Evolutionary conservation across 192 early-diverging fungal species (phyloP), one percentile per base, ranked within the genome.

Genomic region (Neocallimastix lanati): DNA sequence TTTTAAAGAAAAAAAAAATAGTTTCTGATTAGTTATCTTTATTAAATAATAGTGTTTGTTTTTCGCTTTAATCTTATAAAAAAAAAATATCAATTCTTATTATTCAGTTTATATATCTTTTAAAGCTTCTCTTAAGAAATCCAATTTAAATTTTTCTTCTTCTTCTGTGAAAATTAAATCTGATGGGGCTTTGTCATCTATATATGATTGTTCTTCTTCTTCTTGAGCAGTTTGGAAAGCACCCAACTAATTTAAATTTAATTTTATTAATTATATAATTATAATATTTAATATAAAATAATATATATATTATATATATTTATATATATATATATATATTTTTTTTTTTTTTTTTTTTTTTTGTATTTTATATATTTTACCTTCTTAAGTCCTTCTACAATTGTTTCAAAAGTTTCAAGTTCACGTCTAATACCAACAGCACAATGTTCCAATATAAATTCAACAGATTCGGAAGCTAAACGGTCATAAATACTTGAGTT

Each of bases 341-440:
- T n/a, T n/a, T n/a, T n/a, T n/a, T n/a, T n/a, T n/a, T n/a, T n/a
- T n/a, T n/a, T n/a, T n/a, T n/a, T n/a, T n/a, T n/a, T n/a, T n/a
- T n/a, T n/a, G n/a, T n/a, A n/a, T n/a, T n/a, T n/a, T n/a, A n/a
- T n/a, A n/a, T n/a, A n/a, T n/a, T n/a, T 50, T 82, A 88, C 85
- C 82, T 88, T 89, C 77, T 88, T 86, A 58, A 89, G 50, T 11
- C 88, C 88, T 81, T 89, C 88, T 15, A 82, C 79, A 37, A 89
- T 82, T 3, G 81, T 82, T 29, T 89, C 88, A 80, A 85, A 86
- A 29, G 80, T 84, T 76, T 89, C 85, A 67, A 89, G 36, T 80
- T 89, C 86, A 7, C 83, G 81, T 50, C 80, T 78, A 28, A 88
- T 86, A 37, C 82, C 83, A 29, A 77, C 77, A 12, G 85, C 81